Base-by-base conservation (phyloP, 768 basidiomycete species). In the Sistotremastrum niveocremeum region DNA sequence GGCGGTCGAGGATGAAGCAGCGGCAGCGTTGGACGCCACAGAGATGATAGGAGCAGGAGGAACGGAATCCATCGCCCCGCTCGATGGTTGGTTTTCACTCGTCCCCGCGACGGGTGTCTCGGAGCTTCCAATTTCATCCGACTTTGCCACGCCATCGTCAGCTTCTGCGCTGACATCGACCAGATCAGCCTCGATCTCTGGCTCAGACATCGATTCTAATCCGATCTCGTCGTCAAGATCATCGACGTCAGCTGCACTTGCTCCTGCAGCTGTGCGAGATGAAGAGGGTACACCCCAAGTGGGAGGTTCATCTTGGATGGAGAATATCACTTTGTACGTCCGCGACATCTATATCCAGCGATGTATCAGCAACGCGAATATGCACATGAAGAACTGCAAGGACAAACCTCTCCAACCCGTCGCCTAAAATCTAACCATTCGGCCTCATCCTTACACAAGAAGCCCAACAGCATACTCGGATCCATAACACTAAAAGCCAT, bases 391-490 rank as follows among this genome's bases (percentile, higher is more conserved):
- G 5, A 50, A 47, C 47, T 39, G 31, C n/a, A 41, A 38, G 37
- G 32, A 62, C 81, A 44, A 44, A 94, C 90, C 63, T 85, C 80
- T 2, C 65, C 69, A 34, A 88, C 79, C 43, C 88, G 68, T 48
- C 62, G 66, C 51, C 77, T 71, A 46, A 97, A 74, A 62, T 97
- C 89, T 10, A 70, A 60, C 85, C 89, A 98, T 45, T 98, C 94
- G 11, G 58, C 67, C 63, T 88, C 83, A 56, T 86, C 78, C 54
- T 74, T 76, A 59, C 83, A 81, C 52, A 97, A 57, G 59, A 99
- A 98, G 7, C 93, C 93, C 49, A 98, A 73, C 5, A 99, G 67
- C 95, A 99, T 97, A 54, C 90, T 95, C 28, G 94, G 95, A 60
- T 98, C 95, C 46, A 99, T 66, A 31, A 83, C 84, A 37, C 78